Evolutionary conservation across 345 rosid genomes (phyloP).

Genomic region (Eucalyptus pumila): DNA sequence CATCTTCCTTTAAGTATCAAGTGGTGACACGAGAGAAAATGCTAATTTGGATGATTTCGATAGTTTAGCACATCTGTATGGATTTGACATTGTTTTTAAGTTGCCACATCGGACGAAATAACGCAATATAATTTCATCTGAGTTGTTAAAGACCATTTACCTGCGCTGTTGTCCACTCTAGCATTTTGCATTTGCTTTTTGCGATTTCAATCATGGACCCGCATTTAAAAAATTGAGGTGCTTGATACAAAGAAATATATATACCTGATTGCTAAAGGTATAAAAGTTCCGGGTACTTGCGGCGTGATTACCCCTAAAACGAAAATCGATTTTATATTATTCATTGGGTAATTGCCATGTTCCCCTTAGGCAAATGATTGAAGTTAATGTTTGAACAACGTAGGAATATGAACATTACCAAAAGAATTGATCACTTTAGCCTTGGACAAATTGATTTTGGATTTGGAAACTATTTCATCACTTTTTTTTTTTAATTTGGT

Average conservation of each 20-base stretch:
- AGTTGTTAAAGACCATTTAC: background rate
- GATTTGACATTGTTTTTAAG: background rate
- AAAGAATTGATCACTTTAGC: background rate
- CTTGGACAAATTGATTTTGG: background rate
- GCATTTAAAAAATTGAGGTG: background rate
- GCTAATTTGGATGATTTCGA: background rate
- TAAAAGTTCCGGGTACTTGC: background rate
- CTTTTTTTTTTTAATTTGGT: background rate
- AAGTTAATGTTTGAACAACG: background rate
- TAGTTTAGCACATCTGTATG: background rate
- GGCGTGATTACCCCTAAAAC: background rate
- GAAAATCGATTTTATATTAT: background rate
- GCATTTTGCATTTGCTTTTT: background rate
- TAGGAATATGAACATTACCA: background rate
- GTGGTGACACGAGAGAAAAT: background rate
- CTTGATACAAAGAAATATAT: background rate
- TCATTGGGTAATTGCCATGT: background rate
- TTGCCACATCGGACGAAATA: rapidly evolving
- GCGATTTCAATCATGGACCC: background rate
- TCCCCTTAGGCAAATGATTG: background rate
- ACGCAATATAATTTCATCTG: no score
- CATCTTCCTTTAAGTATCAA: no score
- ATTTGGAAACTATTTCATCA: background rate
- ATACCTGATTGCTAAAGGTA: background rate
- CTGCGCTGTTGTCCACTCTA: background rate